Evolutionary conservation across 1,284 basidiomycete species (phyloP).

Genomic region (Ganoderma lucidum): DNA sequence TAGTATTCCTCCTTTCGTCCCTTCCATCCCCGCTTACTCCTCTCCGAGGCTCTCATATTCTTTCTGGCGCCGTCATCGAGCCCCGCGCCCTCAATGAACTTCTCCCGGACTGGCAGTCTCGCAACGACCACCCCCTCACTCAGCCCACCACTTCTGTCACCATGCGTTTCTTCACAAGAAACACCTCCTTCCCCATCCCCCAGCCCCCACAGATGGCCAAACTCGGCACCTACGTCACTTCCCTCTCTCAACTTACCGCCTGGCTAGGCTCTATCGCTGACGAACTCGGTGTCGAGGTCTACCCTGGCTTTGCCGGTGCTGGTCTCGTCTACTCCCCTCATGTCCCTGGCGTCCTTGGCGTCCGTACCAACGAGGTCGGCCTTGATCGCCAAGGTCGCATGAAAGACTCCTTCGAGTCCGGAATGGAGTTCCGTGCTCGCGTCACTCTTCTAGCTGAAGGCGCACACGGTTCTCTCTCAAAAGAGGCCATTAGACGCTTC

Average conservation of each 20-base stretch:
- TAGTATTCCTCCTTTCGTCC: conserved; percentile 46
- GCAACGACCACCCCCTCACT: conserved; percentile 69
- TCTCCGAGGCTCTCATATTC: conserved; percentile 87
- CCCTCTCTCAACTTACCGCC: conserved; percentile 87
- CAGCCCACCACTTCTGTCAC: conserved; percentile 83
- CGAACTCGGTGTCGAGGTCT: conserved; percentile 94
- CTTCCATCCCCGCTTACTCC: background rate
- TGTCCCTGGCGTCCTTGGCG: conserved; percentile 78
- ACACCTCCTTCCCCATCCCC: conserved; percentile 83
- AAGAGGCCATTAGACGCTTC: conserved; percentile 84
- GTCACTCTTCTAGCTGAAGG: conserved; percentile 97
- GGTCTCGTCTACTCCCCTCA: conserved; percentile 79
- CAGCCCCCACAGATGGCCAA: conserved; percentile 99
- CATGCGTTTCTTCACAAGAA: conserved; percentile 90
- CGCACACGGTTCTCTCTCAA: conserved; percentile 92
- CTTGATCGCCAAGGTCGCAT: conserved; percentile 81
- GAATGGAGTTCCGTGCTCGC: conserved; percentile 96
- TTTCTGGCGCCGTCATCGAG: conserved; percentile 97
- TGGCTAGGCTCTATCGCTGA: conserved; percentile 95
- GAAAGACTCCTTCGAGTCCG: conserved; percentile 94
- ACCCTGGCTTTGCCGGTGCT: conserved; percentile 96
- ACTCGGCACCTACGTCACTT: conserved; percentile 94
- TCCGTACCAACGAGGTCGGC: conserved; percentile 96
- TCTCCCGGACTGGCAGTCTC: conserved; percentile 84
- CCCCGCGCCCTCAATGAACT: conserved; percentile 93